These are phyloP conservation scores for Gossypioides kirkii DNA, from an alignment of 345 rosid genomes.

Conservation along the genomic window DNA sequence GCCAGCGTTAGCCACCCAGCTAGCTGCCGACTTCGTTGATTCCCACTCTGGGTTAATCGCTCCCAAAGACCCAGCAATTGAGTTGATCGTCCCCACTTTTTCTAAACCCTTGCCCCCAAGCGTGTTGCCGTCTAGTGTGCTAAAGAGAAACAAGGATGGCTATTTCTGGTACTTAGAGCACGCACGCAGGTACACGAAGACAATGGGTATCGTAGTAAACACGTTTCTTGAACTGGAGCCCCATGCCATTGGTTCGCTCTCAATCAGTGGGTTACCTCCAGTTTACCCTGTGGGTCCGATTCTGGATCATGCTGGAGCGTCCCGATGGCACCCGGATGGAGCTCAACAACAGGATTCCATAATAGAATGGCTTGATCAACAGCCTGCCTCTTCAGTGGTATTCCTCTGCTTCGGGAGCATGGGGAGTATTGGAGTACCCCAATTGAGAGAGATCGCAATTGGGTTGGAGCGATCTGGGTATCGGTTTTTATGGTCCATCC, in stretches of 20 bases:
- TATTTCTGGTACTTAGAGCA: slow-evolving; percentile 18
- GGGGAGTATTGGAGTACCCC: slow-evolving; percentile 13
- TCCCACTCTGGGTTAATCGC: slow-evolving; percentile 17
- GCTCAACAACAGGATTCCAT: neutral
- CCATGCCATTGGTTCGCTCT: slow-evolving; percentile 19
- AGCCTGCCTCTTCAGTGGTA: slow-evolving; percentile 20
- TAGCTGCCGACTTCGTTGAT: slow-evolving; percentile 20
- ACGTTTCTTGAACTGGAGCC: slow-evolving; percentile 34
- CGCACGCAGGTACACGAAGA: slow-evolving; percentile 20
- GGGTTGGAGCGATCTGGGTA: slow-evolving; percentile 21
- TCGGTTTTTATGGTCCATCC: slow-evolving; percentile 23
- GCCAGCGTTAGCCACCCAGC: slow-evolving; percentile 13
- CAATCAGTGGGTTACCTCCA: slow-evolving; percentile 11
- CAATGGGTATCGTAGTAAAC: slow-evolving; percentile 29
- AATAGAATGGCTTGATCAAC: slow-evolving; percentile 15
- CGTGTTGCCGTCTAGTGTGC: slow-evolving; percentile 22
- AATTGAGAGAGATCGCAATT: slow-evolving; percentile 21
- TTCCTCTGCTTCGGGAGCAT: slow-evolving; percentile 26
- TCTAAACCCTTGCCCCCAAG: slow-evolving; percentile 20
- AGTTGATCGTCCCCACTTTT: slow-evolving; percentile 27
- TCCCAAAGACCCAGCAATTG: neutral
- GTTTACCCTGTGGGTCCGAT: slow-evolving; percentile 29
- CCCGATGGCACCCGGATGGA: slow-evolving; percentile 25
- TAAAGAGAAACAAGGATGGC: slow-evolving; percentile 25
- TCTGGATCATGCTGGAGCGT: slow-evolving; percentile 25